Conservation (phyloP, 108 stramenopile species). For the Cyclostephanos tholiformis region DNA sequence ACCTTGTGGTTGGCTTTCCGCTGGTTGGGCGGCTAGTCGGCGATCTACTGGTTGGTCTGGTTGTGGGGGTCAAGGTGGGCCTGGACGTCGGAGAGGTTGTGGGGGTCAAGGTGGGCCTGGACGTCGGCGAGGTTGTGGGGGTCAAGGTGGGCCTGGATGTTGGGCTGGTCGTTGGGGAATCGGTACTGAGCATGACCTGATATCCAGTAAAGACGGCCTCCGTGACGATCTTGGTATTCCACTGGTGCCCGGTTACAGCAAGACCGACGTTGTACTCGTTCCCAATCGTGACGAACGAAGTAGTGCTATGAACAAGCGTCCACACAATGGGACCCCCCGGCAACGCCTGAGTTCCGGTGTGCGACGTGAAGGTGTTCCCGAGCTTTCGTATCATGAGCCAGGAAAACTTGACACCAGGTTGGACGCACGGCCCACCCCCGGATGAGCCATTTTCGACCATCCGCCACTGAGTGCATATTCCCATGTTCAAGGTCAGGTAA, state of each 20-base stretch:
- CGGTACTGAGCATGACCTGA: too few relatives aligned
- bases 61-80: too few relatives aligned
- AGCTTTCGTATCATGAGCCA: constrained; percentile 17
- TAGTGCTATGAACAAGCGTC: neutral
- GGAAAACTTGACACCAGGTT: neutral
- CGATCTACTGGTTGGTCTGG: too few relatives aligned
- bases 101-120: too few relatives aligned
- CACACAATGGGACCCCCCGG: neutral
- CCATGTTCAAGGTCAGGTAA: neutral
- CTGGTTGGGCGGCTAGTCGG: too few relatives aligned
- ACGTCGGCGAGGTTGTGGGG: too few relatives aligned
- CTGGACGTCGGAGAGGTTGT: too few relatives aligned
- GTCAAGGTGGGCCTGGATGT: too few relatives aligned
- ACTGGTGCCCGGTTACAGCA: constrained; percentile 23
- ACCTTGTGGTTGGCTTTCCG: too few relatives aligned
- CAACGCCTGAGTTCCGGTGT: neutral
- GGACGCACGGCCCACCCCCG: neutral
- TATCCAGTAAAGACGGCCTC: too few relatives aligned
- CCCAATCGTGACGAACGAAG: constrained; percentile 9
- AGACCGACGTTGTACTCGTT: constrained; percentile 26
- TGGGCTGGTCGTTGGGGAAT: too few relatives aligned
- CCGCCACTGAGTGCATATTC: neutral
- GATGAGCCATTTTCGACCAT: neutral
- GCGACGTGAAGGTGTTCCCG: neutral
- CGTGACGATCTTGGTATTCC: too few relatives aligned